A percentile compares a stretch with the other conserved stretches of the same genome.
These are phyloP conservation scores for Fagus crenata DNA, from an alignment of 306 rosid genomes.

Conservation along the genomic window DNA sequence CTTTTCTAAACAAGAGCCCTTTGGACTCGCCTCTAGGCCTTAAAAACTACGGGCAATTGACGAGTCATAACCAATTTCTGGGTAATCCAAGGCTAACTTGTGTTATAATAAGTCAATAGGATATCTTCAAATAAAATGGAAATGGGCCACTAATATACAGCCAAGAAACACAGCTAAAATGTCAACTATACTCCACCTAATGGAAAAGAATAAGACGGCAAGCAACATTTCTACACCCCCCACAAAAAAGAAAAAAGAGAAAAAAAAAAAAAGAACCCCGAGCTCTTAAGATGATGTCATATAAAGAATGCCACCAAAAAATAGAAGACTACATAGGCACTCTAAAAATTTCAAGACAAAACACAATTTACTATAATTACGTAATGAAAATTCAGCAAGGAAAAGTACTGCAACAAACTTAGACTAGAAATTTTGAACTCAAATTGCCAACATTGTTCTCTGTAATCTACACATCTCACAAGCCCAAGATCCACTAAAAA, in stretches of 20 bases:
- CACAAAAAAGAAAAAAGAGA: neutral
- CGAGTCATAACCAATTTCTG: no score
- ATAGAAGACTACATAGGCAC: neutral
- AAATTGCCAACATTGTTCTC: neutral
- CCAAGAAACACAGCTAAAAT: neutral
- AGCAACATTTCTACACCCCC: neutral
- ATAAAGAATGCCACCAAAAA: neutral
- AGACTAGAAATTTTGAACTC: neutral
- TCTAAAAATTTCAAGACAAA: neutral
- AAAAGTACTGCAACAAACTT: neutral
- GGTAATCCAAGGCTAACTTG: no score
- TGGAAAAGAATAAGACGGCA: neutral
- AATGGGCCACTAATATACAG: neutral
- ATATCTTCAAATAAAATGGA: neutral
- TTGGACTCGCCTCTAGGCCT: no score
- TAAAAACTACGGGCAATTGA: no score
- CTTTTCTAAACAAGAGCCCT: no score
- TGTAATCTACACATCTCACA: neutral
- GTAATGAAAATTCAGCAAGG: neutral
- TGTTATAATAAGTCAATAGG: neutral
- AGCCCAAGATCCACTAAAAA: constrained; percentile 14
- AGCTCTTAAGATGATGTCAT: neutral
- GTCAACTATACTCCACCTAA: neutral
- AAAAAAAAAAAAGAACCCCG: neutral
- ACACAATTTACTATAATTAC: neutral